Conservation (phyloP, 2,329 filamentous ascomycete species). For the Emergomyces orientalis region DNA sequence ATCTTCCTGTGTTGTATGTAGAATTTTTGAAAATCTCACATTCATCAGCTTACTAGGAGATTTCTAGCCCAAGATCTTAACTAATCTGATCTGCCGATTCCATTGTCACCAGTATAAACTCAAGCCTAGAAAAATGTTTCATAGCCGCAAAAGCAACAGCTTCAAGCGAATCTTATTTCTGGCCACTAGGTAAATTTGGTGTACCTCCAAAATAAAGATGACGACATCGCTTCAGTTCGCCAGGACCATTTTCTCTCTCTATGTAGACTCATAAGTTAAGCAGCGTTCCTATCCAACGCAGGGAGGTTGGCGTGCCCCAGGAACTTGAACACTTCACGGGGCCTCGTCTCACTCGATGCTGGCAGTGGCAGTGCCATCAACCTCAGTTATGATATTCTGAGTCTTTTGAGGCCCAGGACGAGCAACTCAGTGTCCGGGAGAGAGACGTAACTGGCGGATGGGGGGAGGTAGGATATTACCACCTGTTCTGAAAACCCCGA, state of each 20-base stretch:
- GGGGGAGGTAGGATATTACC: no score
- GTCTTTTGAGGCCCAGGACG: no score
- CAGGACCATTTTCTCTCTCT: no score
- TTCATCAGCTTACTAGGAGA: not conserved
- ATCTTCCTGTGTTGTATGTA: not conserved
- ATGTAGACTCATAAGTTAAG: no score
- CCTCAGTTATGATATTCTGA: constrained; percentile 18
- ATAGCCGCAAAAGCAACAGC: not conserved
- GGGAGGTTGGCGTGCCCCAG: constrained; percentile 8
- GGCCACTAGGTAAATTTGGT: not conserved
- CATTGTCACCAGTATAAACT: not conserved
- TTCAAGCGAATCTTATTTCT: not conserved
- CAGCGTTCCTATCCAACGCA: constrained; percentile 4
- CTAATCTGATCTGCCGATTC: not conserved
- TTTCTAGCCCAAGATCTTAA: not conserved
- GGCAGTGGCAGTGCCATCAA: constrained; percentile 14
- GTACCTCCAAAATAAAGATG: not conserved
- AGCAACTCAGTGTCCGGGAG: constrained; percentile 11
- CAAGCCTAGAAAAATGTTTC: not conserved
- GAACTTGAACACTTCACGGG: not conserved
- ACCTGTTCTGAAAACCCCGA: no score
- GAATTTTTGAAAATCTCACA: not conserved
- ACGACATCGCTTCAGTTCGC: not conserved
- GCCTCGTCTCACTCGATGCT: constrained; percentile 16
- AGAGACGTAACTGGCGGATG: not conserved